phyloP scores from a whole-genome alignment of 2,329 filamentous ascomycete species.

The Trichoderma hamatum region DNA sequence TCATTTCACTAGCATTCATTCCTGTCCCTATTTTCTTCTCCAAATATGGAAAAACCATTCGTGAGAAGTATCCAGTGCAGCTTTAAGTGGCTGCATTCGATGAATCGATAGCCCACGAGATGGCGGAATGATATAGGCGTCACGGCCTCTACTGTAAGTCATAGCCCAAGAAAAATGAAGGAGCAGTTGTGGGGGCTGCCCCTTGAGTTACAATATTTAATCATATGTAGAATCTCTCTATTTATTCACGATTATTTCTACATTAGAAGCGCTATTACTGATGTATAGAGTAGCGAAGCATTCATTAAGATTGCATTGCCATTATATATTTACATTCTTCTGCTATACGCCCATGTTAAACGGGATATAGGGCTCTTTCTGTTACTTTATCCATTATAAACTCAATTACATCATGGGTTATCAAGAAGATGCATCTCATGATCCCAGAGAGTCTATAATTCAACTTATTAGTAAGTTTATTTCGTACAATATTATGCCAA shows the following conservation, averaged over 20 bases:
- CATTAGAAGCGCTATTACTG: too few species aligned
- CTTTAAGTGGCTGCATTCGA: not conserved
- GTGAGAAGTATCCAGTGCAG: not conserved
- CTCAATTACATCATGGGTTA: not conserved
- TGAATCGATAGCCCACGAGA: not conserved
- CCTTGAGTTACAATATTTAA: too few species aligned
- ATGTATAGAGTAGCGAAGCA: too few species aligned
- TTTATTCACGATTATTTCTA: too few species aligned
- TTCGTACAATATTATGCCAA: not conserved
- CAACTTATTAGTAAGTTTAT: not conserved
- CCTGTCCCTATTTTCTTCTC: not conserved
- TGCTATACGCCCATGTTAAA: not conserved
- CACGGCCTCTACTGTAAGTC: not conserved
- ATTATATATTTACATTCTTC: not conserved
- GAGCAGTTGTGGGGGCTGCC: not conserved
- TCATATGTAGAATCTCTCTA: too few species aligned
- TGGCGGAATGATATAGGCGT: not conserved
- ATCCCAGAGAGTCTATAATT: not conserved
- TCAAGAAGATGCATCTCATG: not conserved
- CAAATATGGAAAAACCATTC: not conserved
- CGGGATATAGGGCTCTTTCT: not conserved
- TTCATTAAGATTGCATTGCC: not conserved
- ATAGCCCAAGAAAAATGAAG: not conserved
- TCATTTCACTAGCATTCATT: constrained; percentile 6
- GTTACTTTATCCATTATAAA: not conserved